Base-by-base conservation (phyloP, 2,329 filamentous ascomycete species). In the Colletotrichum sp. region DNA sequence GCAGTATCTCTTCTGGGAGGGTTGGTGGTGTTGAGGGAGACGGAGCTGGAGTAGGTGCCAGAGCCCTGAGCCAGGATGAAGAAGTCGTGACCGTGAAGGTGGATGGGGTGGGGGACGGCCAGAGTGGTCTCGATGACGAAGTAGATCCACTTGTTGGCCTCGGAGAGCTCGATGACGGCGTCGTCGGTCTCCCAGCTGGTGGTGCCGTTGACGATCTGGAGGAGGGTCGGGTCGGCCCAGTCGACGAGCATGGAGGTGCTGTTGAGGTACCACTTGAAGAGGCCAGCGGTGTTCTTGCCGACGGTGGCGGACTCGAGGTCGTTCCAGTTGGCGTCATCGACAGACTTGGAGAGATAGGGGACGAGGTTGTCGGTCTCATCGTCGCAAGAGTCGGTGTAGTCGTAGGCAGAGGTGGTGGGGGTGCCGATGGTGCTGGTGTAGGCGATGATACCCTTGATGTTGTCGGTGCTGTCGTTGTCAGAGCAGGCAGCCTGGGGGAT, bases 1-100 rank as follows among this genome's bases (percentile, higher is more conserved):
- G 88, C 88, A 3, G 88, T 87, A 78, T 91, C 89, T 43, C 90
- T 85, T 12, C 90, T 87, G 30, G 88, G 85, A 2, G 90, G 88
- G 79, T 91, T 91, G 66, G 77, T 65, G 21, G 60, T 76, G 71
- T 76, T 43, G 28, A 76, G 74, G 12, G 65, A 26, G 67, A 76
- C 21, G 30, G 74, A 74, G 13, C 65, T 85, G 65, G 77, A 70
- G 71, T 81, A 82, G 12, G 36, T 57, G 30, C 78, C 79, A 15
- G 75, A 66, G 43, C 69, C 67, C 21, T 77, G 64, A 13, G 80
- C 84, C 6, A 85, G 81, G 34, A 85, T 70, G 16, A 80, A 77
- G 77, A 84, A 83, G 78, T 85, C 83, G 75, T 85, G 83, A 26
- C 88, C 88, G 81, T 90, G 88, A 26, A 90, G 82, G 80, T 90